Conservation (phyloP, 2,329 filamentous ascomycete species). For the Phaeoacremonium minimum region DNA sequence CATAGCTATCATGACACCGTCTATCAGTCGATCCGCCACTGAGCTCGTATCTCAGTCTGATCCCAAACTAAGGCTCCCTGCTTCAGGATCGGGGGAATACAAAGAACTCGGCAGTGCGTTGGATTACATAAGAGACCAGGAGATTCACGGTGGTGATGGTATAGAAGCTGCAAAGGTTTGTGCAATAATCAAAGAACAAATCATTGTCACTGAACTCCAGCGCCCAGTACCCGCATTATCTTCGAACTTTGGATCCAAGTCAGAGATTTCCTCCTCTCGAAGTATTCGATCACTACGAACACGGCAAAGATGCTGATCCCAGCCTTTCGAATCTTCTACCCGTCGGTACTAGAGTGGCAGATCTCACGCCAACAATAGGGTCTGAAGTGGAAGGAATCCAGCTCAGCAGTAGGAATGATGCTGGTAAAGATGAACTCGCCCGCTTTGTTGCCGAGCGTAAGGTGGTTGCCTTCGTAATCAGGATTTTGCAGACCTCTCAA, state of each 20-base stretch:
- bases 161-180: too few relatives aligned
- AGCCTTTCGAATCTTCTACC: slow-evolving; percentile 58
- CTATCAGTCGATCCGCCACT: too few relatives aligned
- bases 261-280: slow-evolving; percentile 56
- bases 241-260: slow-evolving; percentile 57
- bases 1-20: too few relatives aligned
- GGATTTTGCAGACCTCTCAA: slow-evolving; percentile 59
- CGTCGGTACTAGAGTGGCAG: slow-evolving; percentile 37
- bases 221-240: slow-evolving; percentile 57
- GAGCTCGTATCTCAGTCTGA: too few relatives aligned
- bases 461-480: slow-evolving; percentile 67
- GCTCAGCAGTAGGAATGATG: slow-evolving; percentile 54
- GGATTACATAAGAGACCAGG: too few relatives aligned
- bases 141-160: too few relatives aligned
- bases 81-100: too few relatives aligned
- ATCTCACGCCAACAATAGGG: slow-evolving; percentile 64
- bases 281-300: slow-evolving; percentile 63
- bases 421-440: slow-evolving; percentile 66
- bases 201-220: too few relatives aligned
- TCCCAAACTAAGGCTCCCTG: too few relatives aligned
- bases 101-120: too few relatives aligned
- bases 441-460: slow-evolving; percentile 65
- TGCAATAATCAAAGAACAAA: too few relatives aligned
- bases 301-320: slow-evolving; percentile 63
- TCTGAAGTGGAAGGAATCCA: slow-evolving; percentile 64